Percentiles rank a stretch among this genome's conserved stretches.
These are phyloP conservation scores for Euphorbia celastroides DNA, from an alignment of 441 rosid genomes.

Conservation along the genomic window DNA sequence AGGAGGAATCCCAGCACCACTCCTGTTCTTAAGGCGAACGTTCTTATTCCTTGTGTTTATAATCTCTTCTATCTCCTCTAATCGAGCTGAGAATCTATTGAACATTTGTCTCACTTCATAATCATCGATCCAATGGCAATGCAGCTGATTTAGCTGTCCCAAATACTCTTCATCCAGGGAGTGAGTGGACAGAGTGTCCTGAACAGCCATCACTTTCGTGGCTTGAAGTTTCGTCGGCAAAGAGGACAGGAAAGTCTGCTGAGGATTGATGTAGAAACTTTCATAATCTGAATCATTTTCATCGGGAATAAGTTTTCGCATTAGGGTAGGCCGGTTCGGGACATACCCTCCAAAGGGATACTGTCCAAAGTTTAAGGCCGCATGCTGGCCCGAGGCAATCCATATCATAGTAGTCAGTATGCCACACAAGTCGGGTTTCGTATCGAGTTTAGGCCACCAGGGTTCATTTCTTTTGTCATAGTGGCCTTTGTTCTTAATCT, in stretches of 20 bases:
- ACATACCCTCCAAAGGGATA: constrained; percentile 95
- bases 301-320: constrained; percentile 69
- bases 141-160: constrained; percentile 49
- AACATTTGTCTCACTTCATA: constrained; percentile 43
- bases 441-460: constrained; percentile 86
- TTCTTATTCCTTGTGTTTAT: constrained; percentile 64
- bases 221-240: constrained; percentile 90
- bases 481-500: constrained; percentile 88
- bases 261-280: constrained; percentile 63
- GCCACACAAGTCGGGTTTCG: constrained; percentile 58
- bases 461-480: constrained; percentile 75
- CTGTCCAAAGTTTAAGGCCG: constrained; percentile 92
- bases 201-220: constrained; percentile 94
- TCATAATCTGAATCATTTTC: constrained; percentile 53
- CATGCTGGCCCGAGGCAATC: constrained; percentile 92
- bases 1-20: constrained; percentile 89
- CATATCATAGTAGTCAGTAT: constrained; percentile 74
- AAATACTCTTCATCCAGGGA: constrained; percentile 87
- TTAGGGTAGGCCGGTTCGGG: constrained; percentile 78
- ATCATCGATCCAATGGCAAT: constrained; percentile 69
- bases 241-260: constrained; percentile 49
- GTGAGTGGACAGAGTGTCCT: constrained; percentile 86
- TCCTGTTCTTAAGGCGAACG: constrained; percentile 52
- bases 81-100: constrained; percentile 42
- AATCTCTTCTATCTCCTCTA: constrained; percentile 60